A percentile compares a stretch with the other conserved stretches of the same genome.
Conservation (phyloP, 164 flowering plant species). For the grape (Vitis vinifera) region ASM3070453v1 NC_081816.1:6584001-6584500, state of each 20-base stretch:
- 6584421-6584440: slow-evolving; percentile 16
- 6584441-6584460: slow-evolving; percentile 2
- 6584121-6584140: slow-evolving; percentile 7
- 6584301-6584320: slow-evolving; percentile 69
- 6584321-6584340: slow-evolving; percentile 81
- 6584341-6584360: slow-evolving; percentile 43
- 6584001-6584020: slow-evolving; percentile 87
- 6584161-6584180: slow-evolving; percentile 91
- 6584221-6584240: slow-evolving; percentile 46
- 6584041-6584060: slow-evolving; percentile 50
- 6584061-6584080: neutral
- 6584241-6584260: slow-evolving; percentile 21
- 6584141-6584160: slow-evolving; percentile 77
- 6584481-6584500: slow-evolving; percentile 2
- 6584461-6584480: slow-evolving; percentile 1
- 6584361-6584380: slow-evolving; percentile 16
- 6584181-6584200: slow-evolving; percentile 68
- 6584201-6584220: slow-evolving; percentile 42
- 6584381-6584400: slow-evolving; percentile 38
- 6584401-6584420: slow-evolving; percentile 38
- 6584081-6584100: neutral
- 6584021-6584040: slow-evolving; percentile 71
- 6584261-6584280: slow-evolving; percentile 67
- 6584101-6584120: neutral
- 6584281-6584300: slow-evolving; percentile 46